A percentile compares a stretch with the other conserved stretches of the same genome.
These are phyloP conservation scores for Diaporthe amygdali DNA, from an alignment of 2,329 filamentous ascomycete genomes.

Conservation along the genomic window DNA sequence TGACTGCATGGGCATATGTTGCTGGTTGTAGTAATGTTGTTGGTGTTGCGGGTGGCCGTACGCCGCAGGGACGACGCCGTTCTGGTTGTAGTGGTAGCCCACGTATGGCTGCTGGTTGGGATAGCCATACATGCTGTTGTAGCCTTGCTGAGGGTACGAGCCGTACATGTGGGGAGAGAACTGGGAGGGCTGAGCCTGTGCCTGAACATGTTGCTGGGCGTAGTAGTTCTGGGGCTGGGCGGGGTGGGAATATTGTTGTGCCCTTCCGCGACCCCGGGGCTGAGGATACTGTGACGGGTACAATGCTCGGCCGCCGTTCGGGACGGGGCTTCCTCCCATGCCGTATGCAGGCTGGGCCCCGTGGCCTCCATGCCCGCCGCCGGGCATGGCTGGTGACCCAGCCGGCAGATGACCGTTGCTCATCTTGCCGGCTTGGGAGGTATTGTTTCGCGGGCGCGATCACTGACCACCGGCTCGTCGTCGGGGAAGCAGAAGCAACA, in stretches of 20 bases:
- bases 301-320: conserved; percentile 20
- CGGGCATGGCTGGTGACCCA: conserved; percentile 67
- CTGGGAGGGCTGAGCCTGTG: conserved; percentile 6
- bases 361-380: conserved; percentile 31
- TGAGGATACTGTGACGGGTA: conserved; percentile 10
- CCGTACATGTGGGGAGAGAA: not conserved
- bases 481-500: not conserved
- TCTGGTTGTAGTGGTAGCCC: conserved; percentile 65
- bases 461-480: conserved; percentile 35
- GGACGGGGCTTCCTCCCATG: conserved; percentile 25
- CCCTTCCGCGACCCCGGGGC: conserved; percentile 18
- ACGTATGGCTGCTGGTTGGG: conserved; percentile 45
- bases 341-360: conserved; percentile 18
- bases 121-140: conserved; percentile 18
- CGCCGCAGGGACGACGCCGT: conserved; percentile 48
- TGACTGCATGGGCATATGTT: conserved; percentile 42
- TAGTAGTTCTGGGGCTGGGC: conserved; percentile 30
- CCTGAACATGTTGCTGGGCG: conserved; percentile 27
- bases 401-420: conserved; percentile 78
- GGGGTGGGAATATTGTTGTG: conserved; percentile 7
- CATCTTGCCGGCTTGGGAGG: conserved; percentile 76
- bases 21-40: conserved; percentile 54
- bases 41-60: conserved; percentile 54
- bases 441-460: conserved; percentile 36
- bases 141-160: conserved; percentile 11